Base-by-base conservation (phyloP, 805 yeast genomes). In the Ogataea trehaloabstinens region DNA sequence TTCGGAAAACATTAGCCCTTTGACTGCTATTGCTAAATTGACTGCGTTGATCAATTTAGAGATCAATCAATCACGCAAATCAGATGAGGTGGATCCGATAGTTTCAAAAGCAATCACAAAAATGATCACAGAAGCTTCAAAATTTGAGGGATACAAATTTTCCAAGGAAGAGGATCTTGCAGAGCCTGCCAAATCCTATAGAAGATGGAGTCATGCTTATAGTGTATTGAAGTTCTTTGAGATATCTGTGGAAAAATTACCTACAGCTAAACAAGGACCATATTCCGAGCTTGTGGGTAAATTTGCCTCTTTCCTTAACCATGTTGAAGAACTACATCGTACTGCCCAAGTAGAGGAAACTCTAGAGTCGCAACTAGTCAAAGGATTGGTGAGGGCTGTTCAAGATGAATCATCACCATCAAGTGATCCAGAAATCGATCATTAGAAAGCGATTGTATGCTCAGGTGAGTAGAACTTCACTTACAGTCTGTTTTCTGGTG, bases 161-260 rank as follows among this genome's bases (percentile, higher is more conserved):
- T 34, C 31, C 12, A 37, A 31, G 8, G 42, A 29, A 19, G 24
- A 33, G 3, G 38, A 43, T n/a, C 16, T 32, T 22, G 31, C 34
- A 8, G 37, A 27, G 19, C 36, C 41, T 16, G 21, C 34, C 21
- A 40, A 35, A 24, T 31, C 33, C 28, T 47, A 35, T 24, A 28
- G 36, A 11, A 32, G 46, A 27, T 41, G 44, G 38, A 46, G 49
- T 25, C 52, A 51, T 34, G 41, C 45, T 11, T 54, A 51, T 37
- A 35, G 44, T 12, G 34, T 53, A 8, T 30, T 42, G 38, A 49
- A 44, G 24, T 35, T 41, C 20, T 43, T 54, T 19, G 37, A 42
- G 31, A 28, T 33, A 24, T 40, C 47, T 15, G 47, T 51, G 11
- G 19, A 6, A 8, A 28, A 39, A 8, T 37, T 42, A 11, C 49